Evolutionary conservation across 1,139 yeast species (phyloP).

Genomic region (Suhomyces guaymorum): DNA sequence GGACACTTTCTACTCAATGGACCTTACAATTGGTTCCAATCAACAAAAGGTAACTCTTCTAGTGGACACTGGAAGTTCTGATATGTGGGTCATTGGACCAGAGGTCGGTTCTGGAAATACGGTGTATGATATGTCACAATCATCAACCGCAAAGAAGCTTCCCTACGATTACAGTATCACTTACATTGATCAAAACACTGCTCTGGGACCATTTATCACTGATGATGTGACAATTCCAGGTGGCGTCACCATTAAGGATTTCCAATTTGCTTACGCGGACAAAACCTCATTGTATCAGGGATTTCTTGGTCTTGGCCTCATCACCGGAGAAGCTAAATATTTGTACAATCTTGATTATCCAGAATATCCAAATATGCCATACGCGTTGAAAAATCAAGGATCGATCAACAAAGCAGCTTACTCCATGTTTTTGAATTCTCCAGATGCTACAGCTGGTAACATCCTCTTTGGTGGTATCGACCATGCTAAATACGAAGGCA

Average conservation of each 20-base stretch:
- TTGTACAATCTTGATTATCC: not conserved
- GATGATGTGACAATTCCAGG: conserved; percentile 37
- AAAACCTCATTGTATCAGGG: conserved; percentile 53
- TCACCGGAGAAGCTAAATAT: not conserved
- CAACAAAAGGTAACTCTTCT: conserved; percentile 13
- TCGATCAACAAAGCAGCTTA: conserved; percentile 29
- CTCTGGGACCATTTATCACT: conserved; percentile 53
- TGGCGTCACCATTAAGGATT: conserved; percentile 39
- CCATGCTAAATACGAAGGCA: conserved; percentile 22
- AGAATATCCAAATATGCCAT: conserved; percentile 19
- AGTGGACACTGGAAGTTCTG: conserved; percentile 26
- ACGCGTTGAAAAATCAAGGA: conserved; percentile 20
- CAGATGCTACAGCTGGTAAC: conserved; percentile 15
- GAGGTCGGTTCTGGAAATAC: conserved; percentile 1
- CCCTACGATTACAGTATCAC: conserved; percentile 36
- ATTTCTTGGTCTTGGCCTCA: conserved; percentile 58
- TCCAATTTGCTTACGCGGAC: conserved; percentile 57
- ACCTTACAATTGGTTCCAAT: conserved; percentile 13
- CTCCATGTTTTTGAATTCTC: conserved; percentile 21
- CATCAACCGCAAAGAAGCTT: conserved; percentile 49
- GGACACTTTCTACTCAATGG: conserved; percentile 4
- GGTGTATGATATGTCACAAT: conserved; percentile 16
- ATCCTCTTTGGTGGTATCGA: conserved; percentile 28
- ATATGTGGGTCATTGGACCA: conserved; percentile 21
- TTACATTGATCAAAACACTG: conserved; percentile 35